Conservation (phyloP, 2,329 filamentous ascomycete species). For the Neofusicoccum laricinum region DNA sequence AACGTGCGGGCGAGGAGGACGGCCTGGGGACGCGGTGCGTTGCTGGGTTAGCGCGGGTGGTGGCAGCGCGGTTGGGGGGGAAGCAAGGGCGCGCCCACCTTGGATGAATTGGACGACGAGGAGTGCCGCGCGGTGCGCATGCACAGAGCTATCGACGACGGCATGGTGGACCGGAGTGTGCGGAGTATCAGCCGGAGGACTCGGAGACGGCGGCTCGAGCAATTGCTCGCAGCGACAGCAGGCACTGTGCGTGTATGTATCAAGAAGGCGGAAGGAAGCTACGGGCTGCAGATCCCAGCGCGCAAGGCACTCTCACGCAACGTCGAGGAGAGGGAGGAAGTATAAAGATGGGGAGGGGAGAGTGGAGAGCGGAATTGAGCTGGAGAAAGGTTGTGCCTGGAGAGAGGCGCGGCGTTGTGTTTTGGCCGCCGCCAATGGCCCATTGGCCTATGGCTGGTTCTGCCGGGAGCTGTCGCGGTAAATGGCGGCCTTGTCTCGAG, state of each 20-base stretch:
- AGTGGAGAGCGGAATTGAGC: neutral
- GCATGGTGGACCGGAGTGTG: neutral
- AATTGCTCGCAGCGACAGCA: neutral
- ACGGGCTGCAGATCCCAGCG: neutral
- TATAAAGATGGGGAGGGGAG: neutral
- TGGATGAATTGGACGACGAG: slow-evolving; percentile 9
- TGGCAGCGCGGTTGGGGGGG: neutral
- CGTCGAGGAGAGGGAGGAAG: neutral
- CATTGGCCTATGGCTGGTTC: neutral
- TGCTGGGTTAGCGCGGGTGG: neutral
- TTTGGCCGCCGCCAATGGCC: neutral
- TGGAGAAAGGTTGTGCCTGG: neutral
- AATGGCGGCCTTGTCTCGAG: neutral
- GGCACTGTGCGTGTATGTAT: too few relatives aligned
- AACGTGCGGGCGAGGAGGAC: slow-evolving; percentile 33
- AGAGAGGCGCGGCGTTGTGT: neutral
- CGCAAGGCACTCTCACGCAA: neutral
- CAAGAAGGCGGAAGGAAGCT: neutral
- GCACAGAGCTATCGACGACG: slow-evolving; percentile 11
- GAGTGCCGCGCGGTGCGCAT: slow-evolving; percentile 15
- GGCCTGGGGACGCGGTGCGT: neutral
- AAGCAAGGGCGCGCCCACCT: neutral
- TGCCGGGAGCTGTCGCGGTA: slow-evolving; percentile 11
- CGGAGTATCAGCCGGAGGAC: too few relatives aligned
- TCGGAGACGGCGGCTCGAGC: neutral